Conservation (phyloP, 495 filamentous ascomycete genomes). For the Apiosordaria backusii region DNA sequence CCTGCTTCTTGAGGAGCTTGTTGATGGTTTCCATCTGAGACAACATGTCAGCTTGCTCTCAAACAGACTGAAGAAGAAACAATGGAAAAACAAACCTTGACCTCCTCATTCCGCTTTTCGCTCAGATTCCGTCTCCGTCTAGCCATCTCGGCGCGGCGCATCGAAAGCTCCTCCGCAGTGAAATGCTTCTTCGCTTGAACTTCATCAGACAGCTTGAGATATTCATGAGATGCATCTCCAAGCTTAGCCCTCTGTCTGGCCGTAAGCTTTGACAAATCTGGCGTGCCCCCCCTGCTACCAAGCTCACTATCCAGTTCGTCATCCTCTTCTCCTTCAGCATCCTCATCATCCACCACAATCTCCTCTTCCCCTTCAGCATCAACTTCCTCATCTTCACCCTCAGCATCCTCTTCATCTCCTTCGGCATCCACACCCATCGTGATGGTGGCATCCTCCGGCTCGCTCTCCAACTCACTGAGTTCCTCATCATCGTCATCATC, state of each 20-base stretch:
- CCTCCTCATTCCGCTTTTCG: slow-evolving; percentile 97
- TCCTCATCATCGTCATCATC: slow-evolving; percentile 46
- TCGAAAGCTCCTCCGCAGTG: slow-evolving; percentile 90
- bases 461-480: slow-evolving; percentile 47
- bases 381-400: slow-evolving; percentile 46
- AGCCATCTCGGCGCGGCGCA: slow-evolving; percentile 96
- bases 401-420: slow-evolving; percentile 46
- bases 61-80: neutral
- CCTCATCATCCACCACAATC: slow-evolving; percentile 53
- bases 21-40: slow-evolving; percentile 95
- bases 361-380: slow-evolving; percentile 46
- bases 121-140: slow-evolving; percentile 91
- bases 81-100: slow-evolving; percentile 65
- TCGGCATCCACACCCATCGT: slow-evolving; percentile 50
- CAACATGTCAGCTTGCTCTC: neutral
- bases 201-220: slow-evolving; percentile 81
- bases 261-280: slow-evolving; percentile 81
- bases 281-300: slow-evolving; percentile 61
- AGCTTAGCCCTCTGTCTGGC: slow-evolving; percentile 76
- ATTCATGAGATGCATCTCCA: slow-evolving; percentile 55
- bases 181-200: slow-evolving; percentile 90
- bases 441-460: slow-evolving; percentile 42
- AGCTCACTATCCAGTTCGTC: slow-evolving; percentile 62
- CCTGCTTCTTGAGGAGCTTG: slow-evolving; percentile 91
- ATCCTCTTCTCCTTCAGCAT: slow-evolving; percentile 55